These are phyloP conservation scores for Vigna radiata DNA, from an alignment of 306 rosid genomes.

Conservation along the genomic window DNA sequence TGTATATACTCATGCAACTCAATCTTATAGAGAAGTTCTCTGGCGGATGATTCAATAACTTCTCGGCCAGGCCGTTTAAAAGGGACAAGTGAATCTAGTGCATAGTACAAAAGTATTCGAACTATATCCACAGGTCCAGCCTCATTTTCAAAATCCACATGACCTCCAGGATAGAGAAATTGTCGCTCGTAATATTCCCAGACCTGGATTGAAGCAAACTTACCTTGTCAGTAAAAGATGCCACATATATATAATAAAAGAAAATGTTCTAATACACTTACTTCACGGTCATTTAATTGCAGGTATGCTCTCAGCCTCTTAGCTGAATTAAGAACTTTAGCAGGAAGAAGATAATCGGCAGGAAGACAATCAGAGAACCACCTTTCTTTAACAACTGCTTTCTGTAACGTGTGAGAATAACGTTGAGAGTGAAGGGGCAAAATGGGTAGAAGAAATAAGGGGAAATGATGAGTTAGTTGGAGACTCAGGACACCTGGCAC, in stretches of 20 bases:
- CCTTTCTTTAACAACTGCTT: slow-evolving; percentile 68
- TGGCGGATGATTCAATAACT: slow-evolving; percentile 70
- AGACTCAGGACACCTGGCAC: too few relatives aligned
- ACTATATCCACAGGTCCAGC: slow-evolving; percentile 92
- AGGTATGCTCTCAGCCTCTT: slow-evolving; percentile 79
- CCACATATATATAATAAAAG: background rate
- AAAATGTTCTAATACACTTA: slow-evolving; percentile 60
- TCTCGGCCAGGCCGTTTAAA: slow-evolving; percentile 78
- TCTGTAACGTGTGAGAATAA: too few relatives aligned
- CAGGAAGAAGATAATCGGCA: too few relatives aligned
- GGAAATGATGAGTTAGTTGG: too few relatives aligned
- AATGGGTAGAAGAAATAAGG: too few relatives aligned
- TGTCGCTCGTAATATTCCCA: too few relatives aligned
- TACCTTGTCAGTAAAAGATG: slow-evolving; percentile 22
- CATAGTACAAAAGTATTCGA: slow-evolving; percentile 74
- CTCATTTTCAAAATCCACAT: slow-evolving; percentile 68
- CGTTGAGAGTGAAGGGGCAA: too few relatives aligned
- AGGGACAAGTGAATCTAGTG: slow-evolving; percentile 79
- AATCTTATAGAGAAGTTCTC: slow-evolving; percentile 75
- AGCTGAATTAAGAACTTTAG: slow-evolving; percentile 90
- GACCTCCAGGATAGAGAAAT: slow-evolving; percentile 98
- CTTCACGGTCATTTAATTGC: slow-evolving; percentile 89
- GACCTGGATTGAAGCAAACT: slow-evolving; percentile 62
- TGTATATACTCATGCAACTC: too few relatives aligned
- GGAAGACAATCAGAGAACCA: slow-evolving; percentile 86